phyloP scores from a whole-genome alignment of 768 basidiomycete species.

The Calocybe indica region DNA sequence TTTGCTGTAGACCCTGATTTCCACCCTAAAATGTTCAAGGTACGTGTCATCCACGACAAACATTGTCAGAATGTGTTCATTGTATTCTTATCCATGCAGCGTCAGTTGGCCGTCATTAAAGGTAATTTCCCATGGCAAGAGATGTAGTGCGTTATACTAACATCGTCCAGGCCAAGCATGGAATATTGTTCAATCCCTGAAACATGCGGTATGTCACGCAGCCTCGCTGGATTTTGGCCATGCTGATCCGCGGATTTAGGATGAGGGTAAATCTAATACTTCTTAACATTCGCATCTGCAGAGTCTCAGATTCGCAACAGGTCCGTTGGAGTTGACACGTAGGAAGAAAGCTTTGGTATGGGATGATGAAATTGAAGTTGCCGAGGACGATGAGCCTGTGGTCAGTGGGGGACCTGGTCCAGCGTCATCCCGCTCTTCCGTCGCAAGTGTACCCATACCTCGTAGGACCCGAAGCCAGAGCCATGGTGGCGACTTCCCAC shows the following conservation, averaged over 20 bases:
- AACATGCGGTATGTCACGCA: slow-evolving; percentile 54
- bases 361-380: slow-evolving; percentile 79
- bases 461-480: slow-evolving; percentile 53
- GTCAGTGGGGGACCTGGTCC: slow-evolving; percentile 29
- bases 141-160: slow-evolving; percentile 1
- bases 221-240: not conserved
- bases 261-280: slow-evolving; percentile 49
- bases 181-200: slow-evolving; percentile 83
- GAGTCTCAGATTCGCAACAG: slow-evolving; percentile 28
- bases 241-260: slow-evolving; percentile 32
- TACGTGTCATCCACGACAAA: slow-evolving; percentile 23
- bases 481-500: slow-evolving; percentile 68
- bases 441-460: slow-evolving; percentile 55
- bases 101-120: slow-evolving; percentile 90
- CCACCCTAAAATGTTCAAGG: slow-evolving; percentile 86
- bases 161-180: slow-evolving; percentile 61
- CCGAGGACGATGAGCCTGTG: slow-evolving; percentile 46
- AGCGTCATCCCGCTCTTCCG: slow-evolving; percentile 55
- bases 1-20: slow-evolving; percentile 83
- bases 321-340: slow-evolving; percentile 88
- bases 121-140: slow-evolving; percentile 25
- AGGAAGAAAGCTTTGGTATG: slow-evolving; percentile 75
- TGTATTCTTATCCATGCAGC: slow-evolving; percentile 28
- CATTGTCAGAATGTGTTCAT: not conserved
- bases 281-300: not conserved